These are phyloP conservation scores for Daedalea quercina DNA, from an alignment of 768 basidiomycete species.

Conservation along the genomic window DNA sequence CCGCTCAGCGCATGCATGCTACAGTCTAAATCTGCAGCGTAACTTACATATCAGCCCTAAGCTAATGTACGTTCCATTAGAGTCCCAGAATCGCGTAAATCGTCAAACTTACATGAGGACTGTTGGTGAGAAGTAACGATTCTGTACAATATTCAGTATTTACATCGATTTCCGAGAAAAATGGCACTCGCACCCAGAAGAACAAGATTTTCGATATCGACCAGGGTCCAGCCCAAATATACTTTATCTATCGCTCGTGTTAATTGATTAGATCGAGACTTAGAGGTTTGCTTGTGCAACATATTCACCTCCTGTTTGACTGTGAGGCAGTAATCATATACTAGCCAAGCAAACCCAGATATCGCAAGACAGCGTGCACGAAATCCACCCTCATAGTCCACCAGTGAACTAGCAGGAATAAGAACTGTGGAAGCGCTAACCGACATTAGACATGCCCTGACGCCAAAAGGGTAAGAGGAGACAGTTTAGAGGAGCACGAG, in stretches of 20 bases:
- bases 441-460: background rate
- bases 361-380: background rate
- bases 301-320: background rate
- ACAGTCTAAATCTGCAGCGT: background rate
- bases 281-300: background rate
- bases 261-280: too few species aligned
- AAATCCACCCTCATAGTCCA: background rate
- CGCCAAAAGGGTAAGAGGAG: too few species aligned
- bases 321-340: background rate
- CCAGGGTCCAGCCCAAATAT: constrained; percentile 14
- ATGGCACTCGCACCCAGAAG: constrained; percentile 6
- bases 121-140: constrained; percentile 12
- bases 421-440: background rate
- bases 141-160: constrained; percentile 3
- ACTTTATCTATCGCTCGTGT: constrained; percentile 5
- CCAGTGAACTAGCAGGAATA: background rate
- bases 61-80: background rate
- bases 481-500: too few species aligned
- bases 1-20: background rate
- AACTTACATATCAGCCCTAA: constrained; percentile 2
- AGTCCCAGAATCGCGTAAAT: background rate
- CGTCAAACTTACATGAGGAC: constrained; percentile 3
- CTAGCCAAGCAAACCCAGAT: background rate
- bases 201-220: constrained; percentile 11
- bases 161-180: too few species aligned